phyloP scores from a whole-genome alignment of 176 grass and related monocot genomes.

The Oryza longistaminata region DNA sequence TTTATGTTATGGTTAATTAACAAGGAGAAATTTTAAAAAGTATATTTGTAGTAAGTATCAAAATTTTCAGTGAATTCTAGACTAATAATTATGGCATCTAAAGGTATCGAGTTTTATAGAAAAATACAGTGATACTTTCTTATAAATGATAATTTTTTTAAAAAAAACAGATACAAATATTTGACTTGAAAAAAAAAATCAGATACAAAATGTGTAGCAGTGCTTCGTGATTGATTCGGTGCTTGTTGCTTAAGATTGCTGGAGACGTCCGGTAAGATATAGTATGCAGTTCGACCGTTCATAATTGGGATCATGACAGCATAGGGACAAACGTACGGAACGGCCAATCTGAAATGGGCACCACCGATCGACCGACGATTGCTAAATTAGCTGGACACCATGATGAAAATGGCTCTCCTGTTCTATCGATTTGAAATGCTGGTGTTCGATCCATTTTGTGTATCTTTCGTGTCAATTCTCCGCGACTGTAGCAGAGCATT shows the following conservation, averaged over 20 bases:
- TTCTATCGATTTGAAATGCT: not conserved
- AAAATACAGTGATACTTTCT: no score
- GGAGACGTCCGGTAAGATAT: not conserved
- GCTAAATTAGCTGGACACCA: constrained; percentile 17
- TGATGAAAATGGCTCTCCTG: not conserved
- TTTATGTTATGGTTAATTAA: no score
- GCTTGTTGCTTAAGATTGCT: constrained; percentile 6
- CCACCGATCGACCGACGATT: not conserved
- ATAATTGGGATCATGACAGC: not conserved
- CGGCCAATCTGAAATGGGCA: not conserved
- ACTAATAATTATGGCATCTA: no score
- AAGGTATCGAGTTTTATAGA: no score
- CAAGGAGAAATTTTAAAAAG: no score
- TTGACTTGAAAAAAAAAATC: no score
- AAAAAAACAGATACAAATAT: no score
- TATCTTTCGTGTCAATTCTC: constrained; percentile 30
- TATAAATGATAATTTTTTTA: no score
- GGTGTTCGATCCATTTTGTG: not conserved
- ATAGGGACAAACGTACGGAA: not conserved
- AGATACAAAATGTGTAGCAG: not conserved
- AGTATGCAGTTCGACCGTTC: not conserved
- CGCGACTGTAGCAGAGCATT: not conserved
- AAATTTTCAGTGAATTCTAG: no score
- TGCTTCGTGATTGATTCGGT: not conserved
- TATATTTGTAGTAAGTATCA: no score